These are phyloP conservation scores for Hypoxylon fragiforme DNA, from an alignment of 495 filamentous ascomycete species.

Conservation along the genomic window DNA sequence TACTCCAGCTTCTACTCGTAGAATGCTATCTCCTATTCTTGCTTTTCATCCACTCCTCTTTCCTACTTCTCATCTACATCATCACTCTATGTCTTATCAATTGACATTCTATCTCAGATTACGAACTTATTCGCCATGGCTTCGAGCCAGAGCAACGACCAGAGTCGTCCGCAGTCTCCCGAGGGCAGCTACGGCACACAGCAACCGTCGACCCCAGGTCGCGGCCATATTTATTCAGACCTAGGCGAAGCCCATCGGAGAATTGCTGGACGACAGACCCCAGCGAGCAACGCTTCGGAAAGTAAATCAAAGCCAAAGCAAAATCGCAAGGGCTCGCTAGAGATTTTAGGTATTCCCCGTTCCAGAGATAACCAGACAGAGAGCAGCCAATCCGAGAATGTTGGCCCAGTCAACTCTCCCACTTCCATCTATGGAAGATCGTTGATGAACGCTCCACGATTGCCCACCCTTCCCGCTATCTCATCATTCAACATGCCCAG, in stretches of 20 bases:
- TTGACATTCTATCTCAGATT: not conserved
- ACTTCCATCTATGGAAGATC: not conserved
- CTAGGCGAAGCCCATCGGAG: conserved; percentile 26
- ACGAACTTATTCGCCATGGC: not conserved
- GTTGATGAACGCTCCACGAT: not conserved
- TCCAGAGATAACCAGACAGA: not conserved
- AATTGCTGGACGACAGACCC: conserved; percentile 9
- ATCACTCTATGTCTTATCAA: not conserved
- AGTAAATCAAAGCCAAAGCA: not conserved
- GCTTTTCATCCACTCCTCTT: too few relatives aligned
- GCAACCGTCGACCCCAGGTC: not conserved
- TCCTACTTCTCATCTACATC: not conserved
- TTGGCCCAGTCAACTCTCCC: not conserved
- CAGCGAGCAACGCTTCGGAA: not conserved
- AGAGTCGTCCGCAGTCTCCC: not conserved
- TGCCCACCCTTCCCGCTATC: not conserved
- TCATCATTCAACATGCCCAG: not conserved
- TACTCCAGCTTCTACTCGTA: not conserved
- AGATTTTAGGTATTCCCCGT: not conserved
- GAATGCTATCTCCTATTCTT: not conserved
- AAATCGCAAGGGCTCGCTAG: not conserved
- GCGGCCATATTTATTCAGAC: conserved; percentile 17
- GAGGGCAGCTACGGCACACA: not conserved
- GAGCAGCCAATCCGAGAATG: not conserved
- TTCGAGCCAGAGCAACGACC: conserved; percentile 1